phyloP scores from a whole-genome alignment of 2,329 filamentous ascomycete genomes.

The Apiospora arundinis region DNA sequence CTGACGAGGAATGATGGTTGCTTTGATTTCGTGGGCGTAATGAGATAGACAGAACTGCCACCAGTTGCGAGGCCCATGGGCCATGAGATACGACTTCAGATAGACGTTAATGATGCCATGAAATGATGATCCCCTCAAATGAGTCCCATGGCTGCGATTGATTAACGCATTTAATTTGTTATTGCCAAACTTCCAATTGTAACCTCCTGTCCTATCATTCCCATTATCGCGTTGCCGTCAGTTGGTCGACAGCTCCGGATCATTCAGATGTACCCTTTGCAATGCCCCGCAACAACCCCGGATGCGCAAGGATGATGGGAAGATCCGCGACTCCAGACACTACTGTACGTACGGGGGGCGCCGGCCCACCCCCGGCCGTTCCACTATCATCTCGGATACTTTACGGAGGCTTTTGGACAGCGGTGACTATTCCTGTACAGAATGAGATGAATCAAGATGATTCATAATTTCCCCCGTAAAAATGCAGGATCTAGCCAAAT shows the following conservation, averaged over 20 bases:
- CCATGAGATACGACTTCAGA: constrained; percentile 14
- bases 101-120: neutral
- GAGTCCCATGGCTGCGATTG: too few species aligned
- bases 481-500: too few species aligned
- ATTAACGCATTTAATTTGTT: too few species aligned
- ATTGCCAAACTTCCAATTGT: too few species aligned
- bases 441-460: neutral
- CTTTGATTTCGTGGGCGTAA: neutral
- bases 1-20: neutral
- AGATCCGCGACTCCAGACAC: neutral
- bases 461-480: neutral
- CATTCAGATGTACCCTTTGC: neutral
- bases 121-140: neutral
- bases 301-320: neutral
- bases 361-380: neutral
- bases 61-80: neutral
- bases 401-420: neutral
- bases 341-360: neutral
- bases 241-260: neutral
- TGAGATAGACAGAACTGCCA: neutral
- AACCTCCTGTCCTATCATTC: too few species aligned
- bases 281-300: neutral
- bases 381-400: constrained; percentile 3
- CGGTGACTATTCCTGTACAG: neutral
- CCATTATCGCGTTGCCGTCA: too few species aligned